Base-by-base conservation (phyloP, 2,329 filamentous ascomycete species). In the Paraconiothyrium brasiliense region DNA sequence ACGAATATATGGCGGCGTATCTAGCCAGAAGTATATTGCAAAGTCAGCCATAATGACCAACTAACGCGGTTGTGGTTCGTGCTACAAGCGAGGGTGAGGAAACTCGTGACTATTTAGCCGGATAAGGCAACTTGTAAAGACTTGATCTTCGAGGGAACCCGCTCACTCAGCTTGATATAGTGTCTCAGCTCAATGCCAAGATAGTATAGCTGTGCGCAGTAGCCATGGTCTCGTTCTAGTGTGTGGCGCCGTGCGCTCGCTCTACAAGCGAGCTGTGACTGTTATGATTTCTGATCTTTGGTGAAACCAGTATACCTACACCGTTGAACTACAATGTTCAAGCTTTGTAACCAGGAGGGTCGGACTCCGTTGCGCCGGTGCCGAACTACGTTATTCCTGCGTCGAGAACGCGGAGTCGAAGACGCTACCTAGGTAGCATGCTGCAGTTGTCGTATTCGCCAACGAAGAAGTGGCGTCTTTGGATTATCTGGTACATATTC, bases 21-120 rank as follows among this genome's bases (percentile, higher is more conserved):
- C 64, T 59, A 62, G 55, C 48, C 56, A 37, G 37, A 56, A 35
- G 37, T 60, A 60, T 60, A 63, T 67, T 70, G 49, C 35, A 34
- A 48, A n/a, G 59, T 73, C 69, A 72, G 70, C 68, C 68, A 70
- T 68, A 70, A 47, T 35, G 20, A 50, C 32, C 49, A 57, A 34
- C 32, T 34, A 58, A 9, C 41, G 35, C 9, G 20, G 35, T 20
- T 27, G 8, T 54, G 48, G 57, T 48, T 61, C 34, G 27, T 48
- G 27, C 7, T 54, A 52, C 34, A 13, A 39, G n/a, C 16, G 34
- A 37, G 11, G 32, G 54, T n/a, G 6, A 41, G 14, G 41, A 49
- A 3, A 48, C n/a, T 27, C 14, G 7, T 48, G 13, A n/a, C 54
- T 47, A 74, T 73, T 74, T 74, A 72, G 65, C 71, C 71, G 71